These are phyloP conservation scores for Candida buenavistaensis DNA, from an alignment of 1,139 yeast species.

Conservation along the genomic window DNA sequence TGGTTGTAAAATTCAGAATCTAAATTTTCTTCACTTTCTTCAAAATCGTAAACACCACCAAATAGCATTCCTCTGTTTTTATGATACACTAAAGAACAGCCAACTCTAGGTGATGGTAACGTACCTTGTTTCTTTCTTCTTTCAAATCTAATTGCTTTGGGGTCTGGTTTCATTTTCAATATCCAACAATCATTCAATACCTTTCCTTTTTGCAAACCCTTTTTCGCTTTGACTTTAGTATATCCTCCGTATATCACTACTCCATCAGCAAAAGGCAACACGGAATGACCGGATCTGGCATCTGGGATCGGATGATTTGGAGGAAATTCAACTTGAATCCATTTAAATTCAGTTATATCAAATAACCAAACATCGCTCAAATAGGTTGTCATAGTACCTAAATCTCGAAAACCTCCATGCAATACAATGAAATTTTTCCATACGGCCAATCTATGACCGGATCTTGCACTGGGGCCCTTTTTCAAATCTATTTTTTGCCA, in stretches of 20 bases:
- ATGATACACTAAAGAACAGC: slow-evolving; percentile 86
- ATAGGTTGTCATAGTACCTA: slow-evolving; percentile 82
- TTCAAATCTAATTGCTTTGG: slow-evolving; percentile 82
- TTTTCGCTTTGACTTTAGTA: slow-evolving; percentile 86
- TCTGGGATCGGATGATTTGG: slow-evolving; percentile 81
- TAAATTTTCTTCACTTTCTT: slow-evolving; percentile 90
- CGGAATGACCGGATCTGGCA: slow-evolving; percentile 90
- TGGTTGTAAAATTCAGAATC: slow-evolving; percentile 84
- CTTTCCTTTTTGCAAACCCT: slow-evolving; percentile 89
- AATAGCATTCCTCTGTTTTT: slow-evolving; percentile 90
- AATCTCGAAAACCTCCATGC: slow-evolving; percentile 92
- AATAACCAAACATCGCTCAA: slow-evolving; percentile 88
- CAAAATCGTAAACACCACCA: slow-evolving; percentile 95
- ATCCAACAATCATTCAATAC: slow-evolving; percentile 88
- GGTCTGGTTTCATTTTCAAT: slow-evolving; percentile 82
- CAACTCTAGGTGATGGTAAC: slow-evolving; percentile 91
- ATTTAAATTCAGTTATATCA: slow-evolving; percentile 83
- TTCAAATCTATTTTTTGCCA: slow-evolving; percentile 86
- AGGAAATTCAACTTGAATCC: slow-evolving; percentile 90
- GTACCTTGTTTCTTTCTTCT: slow-evolving; percentile 86
- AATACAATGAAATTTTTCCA: slow-evolving; percentile 89
- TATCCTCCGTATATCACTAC: slow-evolving; percentile 92
- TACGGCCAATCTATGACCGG: slow-evolving; percentile 86
- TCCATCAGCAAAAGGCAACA: slow-evolving; percentile 81
- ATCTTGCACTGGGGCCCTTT: slow-evolving; percentile 74